Conservation (phyloP, 805 yeast genomes). For the Saccharomycopsis guyanensis region DNA sequence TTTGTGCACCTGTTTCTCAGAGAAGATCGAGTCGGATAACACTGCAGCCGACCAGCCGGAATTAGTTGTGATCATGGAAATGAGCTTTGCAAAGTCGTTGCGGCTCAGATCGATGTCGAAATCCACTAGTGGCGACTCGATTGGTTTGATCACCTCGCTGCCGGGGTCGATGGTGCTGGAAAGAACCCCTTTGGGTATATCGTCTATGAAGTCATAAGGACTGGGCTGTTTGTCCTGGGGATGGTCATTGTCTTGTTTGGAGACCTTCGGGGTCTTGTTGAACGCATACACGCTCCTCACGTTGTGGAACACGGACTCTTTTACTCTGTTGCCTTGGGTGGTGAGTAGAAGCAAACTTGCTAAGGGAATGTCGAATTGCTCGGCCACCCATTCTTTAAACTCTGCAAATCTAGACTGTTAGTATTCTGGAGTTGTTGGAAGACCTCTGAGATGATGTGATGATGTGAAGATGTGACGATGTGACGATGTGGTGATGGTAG, state of each 20-base stretch:
- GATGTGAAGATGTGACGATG: neutral
- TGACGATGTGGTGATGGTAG: too few relatives aligned
- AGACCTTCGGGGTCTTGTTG: conserved; percentile 4
- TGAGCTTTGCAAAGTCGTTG: conserved; percentile 23
- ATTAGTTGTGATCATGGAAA: conserved; percentile 35
- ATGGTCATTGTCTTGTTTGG: neutral
- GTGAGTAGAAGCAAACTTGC: conserved; percentile 12
- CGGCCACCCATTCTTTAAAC: conserved; percentile 18
- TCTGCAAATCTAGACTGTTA: conserved; percentile 7
- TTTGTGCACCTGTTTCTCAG: conserved; percentile 28
- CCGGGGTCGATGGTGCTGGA: conserved; percentile 12
- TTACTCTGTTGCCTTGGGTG: conserved; percentile 6
- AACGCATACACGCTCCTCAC: conserved; percentile 14
- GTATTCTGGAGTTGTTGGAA: neutral
- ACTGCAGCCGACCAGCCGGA: conserved; percentile 47
- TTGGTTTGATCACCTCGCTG: conserved; percentile 27
- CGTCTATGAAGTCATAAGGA: conserved; percentile 9
- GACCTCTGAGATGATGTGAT: neutral
- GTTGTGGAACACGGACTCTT: conserved; percentile 12
- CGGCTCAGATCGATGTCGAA: conserved; percentile 21
- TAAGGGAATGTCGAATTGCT: conserved; percentile 15
- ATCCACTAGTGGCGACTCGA: conserved; percentile 32
- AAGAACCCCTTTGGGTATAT: neutral
- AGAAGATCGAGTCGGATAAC: conserved; percentile 32
- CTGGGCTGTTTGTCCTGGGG: neutral